Base-by-base conservation (phyloP, 192 early-diverging fungal species). In the Mortierella claussenii region DNA sequence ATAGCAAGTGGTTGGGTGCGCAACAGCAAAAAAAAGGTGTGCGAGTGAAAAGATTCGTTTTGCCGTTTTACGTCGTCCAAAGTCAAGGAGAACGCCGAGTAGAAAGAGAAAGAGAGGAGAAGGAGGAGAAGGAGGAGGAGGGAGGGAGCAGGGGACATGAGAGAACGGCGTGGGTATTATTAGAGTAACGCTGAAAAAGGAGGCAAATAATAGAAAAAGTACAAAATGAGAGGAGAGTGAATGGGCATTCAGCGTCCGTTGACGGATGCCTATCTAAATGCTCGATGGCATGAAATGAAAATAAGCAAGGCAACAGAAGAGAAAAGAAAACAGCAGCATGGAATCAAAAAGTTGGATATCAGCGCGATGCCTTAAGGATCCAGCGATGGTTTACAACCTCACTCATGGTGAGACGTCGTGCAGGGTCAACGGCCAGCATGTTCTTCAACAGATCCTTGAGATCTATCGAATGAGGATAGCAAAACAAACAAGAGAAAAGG, bases 351-450 rank as follows among this genome's bases (percentile, higher is more conserved):
- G 46, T 6, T 23, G 21, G 13, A 48, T 48, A 37, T 28, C 30
- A 60, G 46, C 8, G 31, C 3, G 55, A 46, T 2, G 31, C 32
- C 31, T 48, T 61, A n/a, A 63, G 27, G 27, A 71, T 63, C 69
- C 69, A 71, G 2, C 53, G 60, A 40, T 71, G 69, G 40, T 40
- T 71, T 17, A 71, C 44, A 13, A 71, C 69, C 46, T 71, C 53
- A 18, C 44, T 56, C 69, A 71, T 71, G 8, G 69, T 57, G 4
- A 71, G 53, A 5, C 69, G 60, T 13, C 60, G 24, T n/a, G 60
- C 37, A 18, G 69, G 69, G 34, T 71, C 60, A 15, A 71, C 69
- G 6, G 69, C 69, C 53, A 71, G 53, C 69, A 71, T 71, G 28
- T 57, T 55, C 47, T 71, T 55, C 37, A 71, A 30, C 23, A 71